Base-by-base conservation (phyloP, 2,329 filamentous ascomycete genomes). In the Zarea fungicola region DNA sequence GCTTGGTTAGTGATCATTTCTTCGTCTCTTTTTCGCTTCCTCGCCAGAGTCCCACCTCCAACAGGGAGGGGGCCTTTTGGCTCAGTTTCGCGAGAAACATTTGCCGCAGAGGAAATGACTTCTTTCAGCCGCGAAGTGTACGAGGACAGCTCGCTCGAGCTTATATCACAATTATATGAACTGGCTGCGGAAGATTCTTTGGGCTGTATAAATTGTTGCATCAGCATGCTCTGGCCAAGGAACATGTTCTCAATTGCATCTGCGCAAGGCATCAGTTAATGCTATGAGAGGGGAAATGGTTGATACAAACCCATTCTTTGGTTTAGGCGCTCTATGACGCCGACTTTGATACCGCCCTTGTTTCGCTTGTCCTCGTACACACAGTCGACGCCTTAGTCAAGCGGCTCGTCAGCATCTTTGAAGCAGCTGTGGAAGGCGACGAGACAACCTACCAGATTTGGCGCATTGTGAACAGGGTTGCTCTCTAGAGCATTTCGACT, bases 401-500 rank as follows among this genome's bases (percentile, higher is more conserved):
- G n/a, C 32, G 40, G 22, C 18, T 16, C 14, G 21, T 22, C 8
- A 34, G 28, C 18, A 11, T 13, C 5, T n/a, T 9, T 16, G 8
- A 16, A 11, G n/a, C n/a, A n/a, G n/a, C n/a, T n/a, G n/a, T n/a
- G n/a, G n/a, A n/a, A n/a, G n/a, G 19, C 6, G 16, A 3, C 8
- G 29, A 56, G 57, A 53, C 44, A 61, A 58, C 62, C 51, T 63
- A 64, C 29, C 61, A 56, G 29, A 52, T 35, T 51, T 54, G 3
- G 62, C 53, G 43, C 70, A 73, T 42, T 71, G 65, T 1, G 68
- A 65, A 51, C 72, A 74, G 7, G 71, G 71, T 41, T 70, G 66
- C 23, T 62, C 57, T 19, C 70, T 59, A 22, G 68, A 67, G 56
- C 71, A 74, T 36, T 68, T 70, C 14, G 71, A 65, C 43, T 75